These are phyloP conservation scores for Xanthoceras sorbifolium DNA, from an alignment of 345 rosid genomes.

Conservation along the genomic window DNA sequence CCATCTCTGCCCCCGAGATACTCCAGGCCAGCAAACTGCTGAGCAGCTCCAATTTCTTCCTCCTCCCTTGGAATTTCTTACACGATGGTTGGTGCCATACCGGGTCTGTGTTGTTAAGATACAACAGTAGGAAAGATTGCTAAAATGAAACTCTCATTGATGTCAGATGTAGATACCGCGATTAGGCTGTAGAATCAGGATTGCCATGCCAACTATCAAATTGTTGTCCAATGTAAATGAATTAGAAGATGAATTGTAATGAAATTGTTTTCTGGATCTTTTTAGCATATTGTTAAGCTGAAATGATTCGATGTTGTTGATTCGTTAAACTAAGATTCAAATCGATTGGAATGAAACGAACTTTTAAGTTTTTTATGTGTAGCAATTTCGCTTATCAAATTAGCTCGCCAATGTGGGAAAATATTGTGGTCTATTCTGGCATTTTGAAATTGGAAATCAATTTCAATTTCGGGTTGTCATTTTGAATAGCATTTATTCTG, in stretches of 20 bases:
- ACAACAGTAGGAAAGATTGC: constrained; percentile 9
- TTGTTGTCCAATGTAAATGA: constrained; percentile 5
- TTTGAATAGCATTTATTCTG: neutral
- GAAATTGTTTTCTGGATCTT: neutral
- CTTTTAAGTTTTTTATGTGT: too few species aligned
- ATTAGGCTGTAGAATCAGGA: constrained; percentile 9
- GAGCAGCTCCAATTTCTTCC: constrained; percentile 21
- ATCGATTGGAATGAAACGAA: neutral
- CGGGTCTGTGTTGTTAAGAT: neutral
- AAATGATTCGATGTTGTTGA: neutral
- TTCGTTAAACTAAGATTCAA: neutral
- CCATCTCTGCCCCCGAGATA: constrained; percentile 91
- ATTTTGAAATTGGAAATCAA: neutral
- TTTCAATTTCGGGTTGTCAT: neutral
- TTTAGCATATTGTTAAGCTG: constrained; percentile 5
- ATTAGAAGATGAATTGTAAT: neutral
- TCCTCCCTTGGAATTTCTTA: neutral
- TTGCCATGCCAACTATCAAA: neutral
- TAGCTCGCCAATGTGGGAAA: neutral
- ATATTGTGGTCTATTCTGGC: neutral
- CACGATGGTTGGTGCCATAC: neutral
- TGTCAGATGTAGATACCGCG: constrained; percentile 23
- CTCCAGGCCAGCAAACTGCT: constrained; percentile 65
- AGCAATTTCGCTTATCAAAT: neutral
- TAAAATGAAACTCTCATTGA: neutral